These are phyloP conservation scores for Trichoderma koningii DNA, from an alignment of 2,329 filamentous ascomycete species.

Conservation along the genomic window DNA sequence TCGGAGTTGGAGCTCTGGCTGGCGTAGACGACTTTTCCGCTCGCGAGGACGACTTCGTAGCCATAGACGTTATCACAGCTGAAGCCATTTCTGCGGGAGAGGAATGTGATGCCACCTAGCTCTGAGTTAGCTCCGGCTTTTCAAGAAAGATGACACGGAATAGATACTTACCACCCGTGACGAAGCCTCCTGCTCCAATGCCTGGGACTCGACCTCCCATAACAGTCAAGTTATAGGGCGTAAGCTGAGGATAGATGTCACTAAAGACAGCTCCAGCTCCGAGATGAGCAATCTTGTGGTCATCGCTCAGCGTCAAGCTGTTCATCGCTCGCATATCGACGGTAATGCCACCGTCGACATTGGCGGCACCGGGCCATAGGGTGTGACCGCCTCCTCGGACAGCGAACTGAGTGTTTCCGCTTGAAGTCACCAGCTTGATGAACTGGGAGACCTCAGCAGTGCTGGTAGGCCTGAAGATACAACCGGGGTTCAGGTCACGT, in stretches of 20 bases:
- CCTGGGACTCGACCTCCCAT: slow-evolving; percentile 44
- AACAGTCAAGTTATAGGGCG: slow-evolving; percentile 38
- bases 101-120: slow-evolving; percentile 26
- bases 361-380: slow-evolving; percentile 45
- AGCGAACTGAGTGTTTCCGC: slow-evolving; percentile 33
- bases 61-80: slow-evolving; percentile 43
- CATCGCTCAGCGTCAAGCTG: slow-evolving; percentile 35
- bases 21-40: slow-evolving; percentile 43
- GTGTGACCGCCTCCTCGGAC: slow-evolving; percentile 50
- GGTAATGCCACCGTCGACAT: slow-evolving; percentile 39
- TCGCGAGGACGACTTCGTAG: slow-evolving; percentile 43
- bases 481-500: neutral
- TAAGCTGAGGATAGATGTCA: slow-evolving; percentile 42
- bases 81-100: slow-evolving; percentile 45
- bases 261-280: slow-evolving; percentile 45
- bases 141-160: no score
- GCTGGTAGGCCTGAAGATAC: neutral
- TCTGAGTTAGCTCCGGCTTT: slow-evolving; percentile 28
- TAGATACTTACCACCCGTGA: slow-evolving; percentile 36
- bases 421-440: neutral
- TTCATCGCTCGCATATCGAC: slow-evolving; percentile 44
- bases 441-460: slow-evolving; percentile 7
- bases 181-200: slow-evolving; percentile 41
- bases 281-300: slow-evolving; percentile 39
- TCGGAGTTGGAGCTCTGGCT: slow-evolving; percentile 40